Conservation (phyloP, 805 yeast species). For the Candida xyloterini region DNA sequence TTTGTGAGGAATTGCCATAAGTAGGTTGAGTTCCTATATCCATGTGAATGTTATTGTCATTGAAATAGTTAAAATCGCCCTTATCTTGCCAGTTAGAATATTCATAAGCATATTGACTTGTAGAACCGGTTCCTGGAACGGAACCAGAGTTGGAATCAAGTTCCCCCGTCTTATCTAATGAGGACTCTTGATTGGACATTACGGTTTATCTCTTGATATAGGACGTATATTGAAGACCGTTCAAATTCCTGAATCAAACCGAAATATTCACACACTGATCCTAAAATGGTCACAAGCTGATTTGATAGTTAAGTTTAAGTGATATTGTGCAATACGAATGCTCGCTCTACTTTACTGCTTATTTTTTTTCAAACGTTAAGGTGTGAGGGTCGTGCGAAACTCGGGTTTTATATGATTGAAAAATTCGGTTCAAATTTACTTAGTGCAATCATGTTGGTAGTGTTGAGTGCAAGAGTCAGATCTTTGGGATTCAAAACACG, state of each 20-base stretch:
- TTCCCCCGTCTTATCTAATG: constrained; percentile 7
- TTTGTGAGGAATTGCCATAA: constrained; percentile 13
- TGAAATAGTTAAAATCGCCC: constrained; percentile 27
- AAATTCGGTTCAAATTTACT: background rate
- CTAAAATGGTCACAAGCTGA: background rate
- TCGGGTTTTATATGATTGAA: background rate
- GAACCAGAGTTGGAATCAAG: constrained; percentile 4
- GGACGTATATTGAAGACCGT: background rate
- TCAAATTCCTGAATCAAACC: background rate
- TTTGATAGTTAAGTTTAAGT: background rate
- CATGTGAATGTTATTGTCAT: constrained; percentile 18
- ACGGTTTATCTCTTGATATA: background rate
- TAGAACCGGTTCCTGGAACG: constrained; percentile 1
- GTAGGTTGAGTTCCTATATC: constrained; percentile 18
- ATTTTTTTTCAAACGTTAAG: background rate
- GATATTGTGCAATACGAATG: background rate
- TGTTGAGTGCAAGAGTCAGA: background rate
- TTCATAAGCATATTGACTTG: constrained; percentile 20
- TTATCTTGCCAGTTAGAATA: constrained; percentile 31
- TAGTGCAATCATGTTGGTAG: background rate
- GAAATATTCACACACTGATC: background rate
- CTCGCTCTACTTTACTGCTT: constrained; percentile 5
- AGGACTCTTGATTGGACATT: constrained; percentile 9
- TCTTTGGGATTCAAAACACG: background rate
- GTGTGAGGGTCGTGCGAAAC: too few relatives aligned